Evolutionary conservation across 768 basidiomycete species (phyloP).

Genomic region (Lactarius evosmus): DNA sequence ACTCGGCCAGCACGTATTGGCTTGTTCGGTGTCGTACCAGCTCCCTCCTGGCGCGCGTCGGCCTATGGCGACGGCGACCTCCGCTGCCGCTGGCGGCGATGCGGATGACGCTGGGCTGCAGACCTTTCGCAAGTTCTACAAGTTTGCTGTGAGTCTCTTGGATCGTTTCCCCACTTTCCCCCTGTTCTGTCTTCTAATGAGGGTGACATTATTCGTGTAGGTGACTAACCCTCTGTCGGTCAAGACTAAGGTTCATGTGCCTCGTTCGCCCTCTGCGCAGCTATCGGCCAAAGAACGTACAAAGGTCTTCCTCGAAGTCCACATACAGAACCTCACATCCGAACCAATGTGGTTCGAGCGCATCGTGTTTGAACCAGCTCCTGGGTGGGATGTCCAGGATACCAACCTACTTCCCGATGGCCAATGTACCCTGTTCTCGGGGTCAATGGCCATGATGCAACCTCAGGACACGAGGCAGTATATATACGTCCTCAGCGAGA

Average conservation of each 20-base stretch:
- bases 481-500: conserved; percentile 74
- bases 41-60: conserved; percentile 56
- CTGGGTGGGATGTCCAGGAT: conserved; percentile 61
- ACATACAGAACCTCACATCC: conserved; percentile 84
- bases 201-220: conserved; percentile 39
- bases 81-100: conserved; percentile 2
- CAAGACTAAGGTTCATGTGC: conserved; percentile 86
- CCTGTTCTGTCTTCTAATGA: not conserved
- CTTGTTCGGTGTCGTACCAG: conserved; percentile 81
- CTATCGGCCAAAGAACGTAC: conserved; percentile 64
- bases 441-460: conserved; percentile 66
- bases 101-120: conserved; percentile 52
- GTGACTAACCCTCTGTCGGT: conserved; percentile 94
- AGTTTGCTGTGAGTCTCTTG: conserved; percentile 77
- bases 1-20: conserved; percentile 85
- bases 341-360: conserved; percentile 75
- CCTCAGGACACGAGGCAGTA: conserved; percentile 87
- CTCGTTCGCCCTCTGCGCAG: conserved; percentile 68
- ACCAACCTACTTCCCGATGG: conserved; percentile 41
- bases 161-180: not conserved
- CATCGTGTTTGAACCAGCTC: conserved; percentile 74
- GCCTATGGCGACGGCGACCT: conserved; percentile 47
- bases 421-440: conserved; percentile 50
- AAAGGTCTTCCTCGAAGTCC: conserved; percentile 88
- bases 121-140: conserved; percentile 86